Percentiles rank a stretch among this genome's conserved stretches.
These are phyloP conservation scores for Pisolithus microcarpus DNA, from an alignment of 768 basidiomycete genomes.

Conservation along the genomic window DNA sequence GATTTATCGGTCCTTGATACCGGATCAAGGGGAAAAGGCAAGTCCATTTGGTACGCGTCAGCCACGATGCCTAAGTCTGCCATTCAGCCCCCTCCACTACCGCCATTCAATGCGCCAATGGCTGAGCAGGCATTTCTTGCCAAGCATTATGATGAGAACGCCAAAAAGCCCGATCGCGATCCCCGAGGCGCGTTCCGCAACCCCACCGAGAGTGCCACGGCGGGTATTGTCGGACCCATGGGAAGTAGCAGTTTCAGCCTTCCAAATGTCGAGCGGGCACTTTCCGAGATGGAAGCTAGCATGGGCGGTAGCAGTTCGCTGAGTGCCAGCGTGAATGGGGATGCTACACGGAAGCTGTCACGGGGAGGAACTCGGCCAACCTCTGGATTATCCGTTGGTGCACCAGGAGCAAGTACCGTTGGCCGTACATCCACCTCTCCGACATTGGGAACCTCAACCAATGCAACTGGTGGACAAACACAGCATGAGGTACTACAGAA, in stretches of 20 bases:
- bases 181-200: conserved; percentile 84
- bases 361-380: conserved; percentile 19
- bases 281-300: conserved; percentile 80
- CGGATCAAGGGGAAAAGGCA: conserved; percentile 70
- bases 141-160: conserved; percentile 86
- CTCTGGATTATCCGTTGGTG: conserved; percentile 34
- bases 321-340: conserved; percentile 29
- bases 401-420: conserved; percentile 25
- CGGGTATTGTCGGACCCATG: conserved; percentile 88
- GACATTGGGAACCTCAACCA: conserved; percentile 31
- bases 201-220: conserved; percentile 50
- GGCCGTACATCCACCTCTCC: conserved; percentile 36
- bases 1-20: conserved; percentile 65
- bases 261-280: conserved; percentile 81
- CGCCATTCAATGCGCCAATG: conserved; percentile 71
- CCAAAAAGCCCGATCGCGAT: conserved; percentile 85
- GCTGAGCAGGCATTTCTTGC: conserved; percentile 89
- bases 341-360: conserved; percentile 29
- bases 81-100: conserved; percentile 54
- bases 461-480: conserved; percentile 47
- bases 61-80: conserved; percentile 1
- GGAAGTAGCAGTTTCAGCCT: conserved; percentile 79
- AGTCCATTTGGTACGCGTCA: conserved; percentile 8
- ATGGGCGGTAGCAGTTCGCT: conserved; percentile 27
- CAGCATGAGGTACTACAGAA: conserved; percentile 82